phyloP scores from a whole-genome alignment of 202 grass and related monocot genomes.

The Cymbopogon flexuosus region DNA sequence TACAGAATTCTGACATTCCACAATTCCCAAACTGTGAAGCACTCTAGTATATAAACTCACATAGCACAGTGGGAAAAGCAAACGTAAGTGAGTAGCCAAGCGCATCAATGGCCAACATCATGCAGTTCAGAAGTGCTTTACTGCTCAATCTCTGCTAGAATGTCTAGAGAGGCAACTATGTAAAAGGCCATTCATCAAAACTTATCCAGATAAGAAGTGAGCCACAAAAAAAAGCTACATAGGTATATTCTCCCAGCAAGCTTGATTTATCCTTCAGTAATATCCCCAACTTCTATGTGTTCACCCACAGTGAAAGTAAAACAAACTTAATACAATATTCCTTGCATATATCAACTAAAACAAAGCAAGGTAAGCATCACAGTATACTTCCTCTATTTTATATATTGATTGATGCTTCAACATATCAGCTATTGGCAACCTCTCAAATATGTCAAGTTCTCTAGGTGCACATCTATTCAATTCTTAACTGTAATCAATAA shows the following conservation, averaged over 20 bases:
- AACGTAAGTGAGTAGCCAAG: not conserved
- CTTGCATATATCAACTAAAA: not conserved
- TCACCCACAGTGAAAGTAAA: not conserved
- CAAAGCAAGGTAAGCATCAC: not conserved
- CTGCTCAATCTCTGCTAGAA: not conserved
- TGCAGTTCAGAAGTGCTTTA: not conserved
- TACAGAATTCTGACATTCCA: not conserved
- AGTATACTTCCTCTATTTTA: not conserved
- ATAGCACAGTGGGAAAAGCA: not conserved
- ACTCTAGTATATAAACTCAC: not conserved
- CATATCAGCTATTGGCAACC: not conserved
- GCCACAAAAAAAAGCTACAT: not conserved
- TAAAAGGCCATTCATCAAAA: not conserved
- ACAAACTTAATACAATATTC: not conserved
- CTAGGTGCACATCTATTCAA: not conserved
- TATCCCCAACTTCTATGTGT: not conserved
- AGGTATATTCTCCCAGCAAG: not conserved
- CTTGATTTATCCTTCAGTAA: not conserved
- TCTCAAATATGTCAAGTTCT: not conserved
- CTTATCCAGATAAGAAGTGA: not conserved
- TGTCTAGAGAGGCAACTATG: too few relatives aligned
- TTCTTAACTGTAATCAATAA: not conserved
- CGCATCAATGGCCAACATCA: not conserved
- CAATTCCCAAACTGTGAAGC: not conserved
- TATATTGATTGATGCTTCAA: not conserved